Conservation (phyloP, 352 stramenopile genomes). For the Aphanomyces stellatus region DNA sequence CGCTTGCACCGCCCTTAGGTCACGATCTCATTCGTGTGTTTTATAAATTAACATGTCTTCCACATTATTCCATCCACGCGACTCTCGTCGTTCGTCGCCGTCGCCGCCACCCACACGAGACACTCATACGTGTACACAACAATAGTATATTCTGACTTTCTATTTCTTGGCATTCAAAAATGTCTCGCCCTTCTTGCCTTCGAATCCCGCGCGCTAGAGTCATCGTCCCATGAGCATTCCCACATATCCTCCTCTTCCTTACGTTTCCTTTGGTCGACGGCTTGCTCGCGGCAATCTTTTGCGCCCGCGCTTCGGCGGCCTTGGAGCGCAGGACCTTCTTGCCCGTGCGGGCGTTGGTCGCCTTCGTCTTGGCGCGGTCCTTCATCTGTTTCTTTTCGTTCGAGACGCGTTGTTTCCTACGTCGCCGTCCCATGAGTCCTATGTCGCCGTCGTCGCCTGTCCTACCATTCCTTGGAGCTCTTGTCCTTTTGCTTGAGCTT, state of each 20-base stretch:
- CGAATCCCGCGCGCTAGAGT: constrained; percentile 54
- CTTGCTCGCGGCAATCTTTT: constrained; percentile 15
- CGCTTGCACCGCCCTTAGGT: neutral
- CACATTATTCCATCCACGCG: neutral
- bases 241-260: neutral
- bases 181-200: constrained; percentile 68
- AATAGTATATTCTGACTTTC: constrained; percentile 42
- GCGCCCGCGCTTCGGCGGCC: constrained; percentile 5
- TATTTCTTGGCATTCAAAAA: constrained; percentile 65
- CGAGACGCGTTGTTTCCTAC: constrained; percentile 49
- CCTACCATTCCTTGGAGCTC: constrained; percentile 63
- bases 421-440: neutral
- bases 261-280: constrained; percentile 26
- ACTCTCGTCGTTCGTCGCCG: neutral
- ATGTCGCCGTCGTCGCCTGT: neutral
- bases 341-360: constrained; percentile 9
- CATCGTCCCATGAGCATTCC: neutral
- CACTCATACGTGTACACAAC: neutral
- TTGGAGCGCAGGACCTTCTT: constrained; percentile 10
- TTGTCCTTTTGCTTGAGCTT: constrained; percentile 76
- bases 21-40: neutral
- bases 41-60: constrained; percentile 9
- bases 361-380: constrained; percentile 28
- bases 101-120: neutral
- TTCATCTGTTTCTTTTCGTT: constrained; percentile 29